Conservation (phyloP, 106 monocot species). For the Narthecium ossifragum region DNA sequence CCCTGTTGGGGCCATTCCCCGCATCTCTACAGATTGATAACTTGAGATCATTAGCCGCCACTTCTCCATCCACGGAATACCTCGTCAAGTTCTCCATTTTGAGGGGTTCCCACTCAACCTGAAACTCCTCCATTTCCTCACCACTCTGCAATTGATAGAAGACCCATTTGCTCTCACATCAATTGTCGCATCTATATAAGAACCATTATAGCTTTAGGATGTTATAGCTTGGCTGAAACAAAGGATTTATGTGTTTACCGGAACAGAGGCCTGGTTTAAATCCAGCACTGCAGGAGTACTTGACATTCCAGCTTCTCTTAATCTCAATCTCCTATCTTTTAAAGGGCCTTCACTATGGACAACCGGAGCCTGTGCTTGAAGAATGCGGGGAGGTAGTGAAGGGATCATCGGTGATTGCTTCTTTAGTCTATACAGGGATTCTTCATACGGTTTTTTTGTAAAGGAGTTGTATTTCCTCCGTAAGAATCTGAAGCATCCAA, state of each 20-base stretch:
- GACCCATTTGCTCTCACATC: background rate
- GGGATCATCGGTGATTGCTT: slow-evolving; percentile 1
- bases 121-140: slow-evolving; percentile 35
- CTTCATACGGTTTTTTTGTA: slow-evolving; percentile 16
- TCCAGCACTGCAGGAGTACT: slow-evolving; percentile 33
- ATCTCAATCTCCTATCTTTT: slow-evolving; percentile 20
- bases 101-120: slow-evolving; percentile 19
- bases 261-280: slow-evolving; percentile 51
- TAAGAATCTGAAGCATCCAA: slow-evolving; percentile 35
- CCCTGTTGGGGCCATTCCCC: slow-evolving; percentile 21
- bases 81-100: slow-evolving; percentile 17
- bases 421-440: slow-evolving; percentile 10
- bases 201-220: no score
- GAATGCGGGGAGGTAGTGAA: background rate
- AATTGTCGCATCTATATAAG: no score
- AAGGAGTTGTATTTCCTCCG: slow-evolving; percentile 30
- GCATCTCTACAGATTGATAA: slow-evolving; percentile 41
- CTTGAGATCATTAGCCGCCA: slow-evolving; percentile 19
- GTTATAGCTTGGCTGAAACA: no score
- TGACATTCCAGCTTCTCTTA: slow-evolving; percentile 15
- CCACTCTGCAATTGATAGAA: slow-evolving; percentile 26
- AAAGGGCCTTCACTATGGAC: background rate
- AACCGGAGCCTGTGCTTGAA: background rate
- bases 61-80: slow-evolving; percentile 21
- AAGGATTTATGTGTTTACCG: slow-evolving; percentile 23